Evolutionary conservation across 2,329 filamentous ascomycete species (phyloP).

Genomic region (Pestalotiopsis sp.): DNA sequence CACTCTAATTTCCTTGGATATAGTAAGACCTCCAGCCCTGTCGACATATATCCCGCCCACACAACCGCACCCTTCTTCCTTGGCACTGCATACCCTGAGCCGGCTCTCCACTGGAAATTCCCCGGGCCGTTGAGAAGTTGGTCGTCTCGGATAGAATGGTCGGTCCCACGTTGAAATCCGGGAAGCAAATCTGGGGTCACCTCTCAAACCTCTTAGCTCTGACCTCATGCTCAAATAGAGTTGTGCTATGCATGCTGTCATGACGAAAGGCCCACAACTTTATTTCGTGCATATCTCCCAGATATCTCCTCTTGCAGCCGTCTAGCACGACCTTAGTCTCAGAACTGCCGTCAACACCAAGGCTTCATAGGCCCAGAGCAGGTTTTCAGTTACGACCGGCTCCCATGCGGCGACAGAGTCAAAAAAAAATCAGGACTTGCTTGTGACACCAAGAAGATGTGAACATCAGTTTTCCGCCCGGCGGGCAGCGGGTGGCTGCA

Average conservation of each 20-base stretch:
- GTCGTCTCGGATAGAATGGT: too few species aligned
- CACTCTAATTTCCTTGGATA: too few species aligned
- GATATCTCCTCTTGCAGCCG: neutral
- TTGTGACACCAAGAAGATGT: neutral
- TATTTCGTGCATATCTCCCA: neutral
- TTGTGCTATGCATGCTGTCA: neutral
- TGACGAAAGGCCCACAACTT: neutral
- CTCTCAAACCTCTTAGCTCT: neutral
- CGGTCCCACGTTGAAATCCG: too few species aligned
- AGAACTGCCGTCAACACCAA: neutral
- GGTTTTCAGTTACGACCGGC: neutral
- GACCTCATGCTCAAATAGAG: neutral
- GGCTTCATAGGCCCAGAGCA: neutral
- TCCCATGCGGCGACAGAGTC: neutral
- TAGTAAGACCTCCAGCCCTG: too few species aligned
- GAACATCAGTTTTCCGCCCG: neutral
- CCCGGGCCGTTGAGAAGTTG: too few species aligned
- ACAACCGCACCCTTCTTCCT: too few species aligned
- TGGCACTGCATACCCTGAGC: too few species aligned
- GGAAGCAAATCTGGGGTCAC: neutral
- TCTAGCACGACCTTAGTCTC: neutral
- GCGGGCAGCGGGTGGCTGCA: neutral
- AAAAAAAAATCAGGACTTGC: neutral
- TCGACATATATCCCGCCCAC: too few species aligned
- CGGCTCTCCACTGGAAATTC: too few species aligned